These are phyloP conservation scores for Aspergillus melleus DNA, from an alignment of 2,329 filamentous ascomycete genomes.

Conservation along the genomic window DNA sequence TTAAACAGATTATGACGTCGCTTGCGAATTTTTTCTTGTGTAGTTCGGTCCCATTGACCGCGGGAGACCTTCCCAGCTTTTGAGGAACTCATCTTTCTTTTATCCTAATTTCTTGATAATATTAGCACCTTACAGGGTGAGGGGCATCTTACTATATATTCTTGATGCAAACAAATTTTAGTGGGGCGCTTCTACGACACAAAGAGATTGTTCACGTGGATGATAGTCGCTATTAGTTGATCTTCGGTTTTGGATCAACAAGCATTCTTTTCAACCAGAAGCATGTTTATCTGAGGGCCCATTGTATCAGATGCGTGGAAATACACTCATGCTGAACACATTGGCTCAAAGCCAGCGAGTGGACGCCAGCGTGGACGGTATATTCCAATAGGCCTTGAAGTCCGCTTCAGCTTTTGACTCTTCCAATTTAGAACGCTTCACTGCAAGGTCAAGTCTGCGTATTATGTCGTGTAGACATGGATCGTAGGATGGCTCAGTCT, in stretches of 20 bases:
- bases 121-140: background rate
- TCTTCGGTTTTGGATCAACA: no score
- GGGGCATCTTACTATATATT: background rate
- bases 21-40: constrained; percentile 1
- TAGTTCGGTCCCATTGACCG: background rate
- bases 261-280: no score
- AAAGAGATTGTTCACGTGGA: no score
- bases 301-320: no score
- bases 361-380: background rate
- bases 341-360: no score
- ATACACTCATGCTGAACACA: no score
- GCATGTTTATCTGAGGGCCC: no score
- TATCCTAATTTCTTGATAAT: background rate
- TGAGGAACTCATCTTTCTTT: background rate
- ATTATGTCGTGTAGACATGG: background rate
- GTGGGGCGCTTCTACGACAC: no score
- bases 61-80: constrained; percentile 1
- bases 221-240: no score
- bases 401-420: background rate
- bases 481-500: background rate
- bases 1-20: constrained; percentile 5
- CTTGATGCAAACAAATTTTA: no score
- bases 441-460: background rate
- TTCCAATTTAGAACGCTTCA: background rate
- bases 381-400: background rate